phyloP scores from a whole-genome alignment of 441 rosid genomes.

The Pelargonium citronellum region DNA sequence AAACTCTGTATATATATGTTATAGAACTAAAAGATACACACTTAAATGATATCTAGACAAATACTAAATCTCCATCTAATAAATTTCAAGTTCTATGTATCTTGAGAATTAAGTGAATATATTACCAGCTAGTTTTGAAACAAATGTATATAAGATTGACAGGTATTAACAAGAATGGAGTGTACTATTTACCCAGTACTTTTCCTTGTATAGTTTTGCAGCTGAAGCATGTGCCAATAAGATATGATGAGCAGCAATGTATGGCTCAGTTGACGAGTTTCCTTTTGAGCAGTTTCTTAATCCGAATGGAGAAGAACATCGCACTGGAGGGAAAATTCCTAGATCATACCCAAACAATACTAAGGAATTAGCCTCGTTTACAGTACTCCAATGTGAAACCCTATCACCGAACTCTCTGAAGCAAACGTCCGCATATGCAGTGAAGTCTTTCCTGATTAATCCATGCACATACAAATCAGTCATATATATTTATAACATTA shows the following conservation, averaged over 20 bases:
- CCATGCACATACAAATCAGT: neutral
- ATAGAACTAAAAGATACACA: neutral
- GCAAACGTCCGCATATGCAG: conserved; percentile 25
- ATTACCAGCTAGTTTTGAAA: too few relatives aligned
- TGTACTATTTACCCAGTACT: conserved; percentile 14
- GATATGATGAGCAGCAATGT: conserved; percentile 22
- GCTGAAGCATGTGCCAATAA: conserved; percentile 23
- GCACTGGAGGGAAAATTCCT: conserved; percentile 18
- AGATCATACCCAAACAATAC: conserved; percentile 20
- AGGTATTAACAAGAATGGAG: too few relatives aligned
- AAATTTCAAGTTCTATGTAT: too few relatives aligned
- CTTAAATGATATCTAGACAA: too few relatives aligned
- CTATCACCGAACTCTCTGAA: conserved; percentile 25
- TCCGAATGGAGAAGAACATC: conserved; percentile 22
- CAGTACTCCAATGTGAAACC: conserved; percentile 26
- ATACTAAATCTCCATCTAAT: too few relatives aligned
- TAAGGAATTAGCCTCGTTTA: conserved; percentile 25
- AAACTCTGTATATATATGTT: too few relatives aligned
- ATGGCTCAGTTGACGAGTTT: conserved; percentile 23
- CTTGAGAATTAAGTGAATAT: too few relatives aligned
- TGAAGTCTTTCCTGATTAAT: conserved; percentile 21
- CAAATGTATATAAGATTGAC: too few relatives aligned
- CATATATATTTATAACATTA: neutral
- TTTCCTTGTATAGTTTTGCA: conserved; percentile 19
- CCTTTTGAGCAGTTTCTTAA: conserved; percentile 15